Base-by-base conservation (phyloP, 129 eudicot genomes). In the Flaveria brownii region DNA sequence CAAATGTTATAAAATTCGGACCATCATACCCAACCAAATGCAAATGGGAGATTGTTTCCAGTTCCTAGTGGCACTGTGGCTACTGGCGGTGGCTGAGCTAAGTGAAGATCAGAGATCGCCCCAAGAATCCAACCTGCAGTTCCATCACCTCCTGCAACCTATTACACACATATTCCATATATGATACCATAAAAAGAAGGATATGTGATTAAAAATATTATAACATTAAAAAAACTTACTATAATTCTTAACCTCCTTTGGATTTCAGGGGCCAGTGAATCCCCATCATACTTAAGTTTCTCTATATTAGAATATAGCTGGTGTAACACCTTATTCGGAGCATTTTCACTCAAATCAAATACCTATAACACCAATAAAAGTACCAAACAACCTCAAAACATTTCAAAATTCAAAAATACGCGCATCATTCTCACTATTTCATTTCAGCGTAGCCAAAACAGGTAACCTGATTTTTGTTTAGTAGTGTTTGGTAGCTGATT, bases 91-190 rank as follows among this genome's bases (percentile, higher is more conserved):
- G 93, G 82, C 16, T 81, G 87, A 68, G 85, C 69, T 67, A 92
- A 77, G 57, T 86, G 86, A 54, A 92, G 87, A 77, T 92, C 98
- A 52, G 86, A 84, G 45, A 90, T 81, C 52, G 84, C 96, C 77
- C 98, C 96, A 79, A 92, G 96, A 46, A 92, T 80, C 96, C 98
- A 92, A 51, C 93, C 91, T 79, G 98, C 96, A 43, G 98, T 92
- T 70, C 96, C 98, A 80, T 92, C 98, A 61, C 98, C 98, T 9
- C 98, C 98, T 52, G 98, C 98, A 81, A 92, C 98, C 98, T 92
- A n/a, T 66, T 63, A 77, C 72, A 51, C 50, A 30, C 51, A 69
- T 25, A 45, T 1, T 23, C 41, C 26, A 59, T 78, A 67, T 66
- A 76, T 23, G 2, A 42, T 41, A n/a, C 15, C 17, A 39, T 49